Base-by-base conservation (phyloP, 345 rosid genomes). In the Eucalyptus erythrocorys region DNA sequence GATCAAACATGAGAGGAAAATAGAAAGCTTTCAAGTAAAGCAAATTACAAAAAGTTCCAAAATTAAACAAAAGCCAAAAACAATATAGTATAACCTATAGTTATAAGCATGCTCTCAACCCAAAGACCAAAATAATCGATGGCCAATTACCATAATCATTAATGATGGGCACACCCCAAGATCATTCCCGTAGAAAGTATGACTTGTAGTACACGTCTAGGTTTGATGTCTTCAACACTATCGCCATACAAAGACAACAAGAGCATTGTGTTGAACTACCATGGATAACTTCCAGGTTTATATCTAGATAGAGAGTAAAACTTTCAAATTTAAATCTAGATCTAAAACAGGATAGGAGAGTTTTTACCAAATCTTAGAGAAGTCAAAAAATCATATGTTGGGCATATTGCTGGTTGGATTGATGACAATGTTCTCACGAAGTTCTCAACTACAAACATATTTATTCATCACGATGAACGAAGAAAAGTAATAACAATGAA, bases 81-180 rank as follows among this genome's bases (percentile, higher is more conserved):
- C 13, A 24, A 55, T 10, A 22, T 24, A 55, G 61, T 55, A 55
- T 22, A 24, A 26, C 27, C 13, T 55, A 24, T 4, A 22, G 61
- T 26, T 53, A 55, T 55, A 55, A 55, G 61, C 61, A 55, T 26
- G 27, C 61, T 55, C 6, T 55, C 61, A 24, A 22, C 61, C 61
- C 30, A 55, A 55, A 55, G 61, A 10, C 61, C 61, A 22, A 55
- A 55, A 24, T 55, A 55, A 55, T 55, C 1, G 3, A 26, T 3
- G 1, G 2, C 0, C 13, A 0, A 24, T 55, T 22, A 55, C 6
- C 1, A 24, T 0, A 55, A 55, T 55, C 1, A 26, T 55, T 55
- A 55, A 26, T 55, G 30, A 55, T 55, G 30, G 61, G 61, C 13
- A 24, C 61, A 55, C 6, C 0, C 30, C 61, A 2, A 55, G 30